Percentiles rank a stretch among this genome's conserved stretches.
phyloP scores from a whole-genome alignment of 495 filamentous ascomycete genomes.

The Sphaerosporella brunnea region DNA sequence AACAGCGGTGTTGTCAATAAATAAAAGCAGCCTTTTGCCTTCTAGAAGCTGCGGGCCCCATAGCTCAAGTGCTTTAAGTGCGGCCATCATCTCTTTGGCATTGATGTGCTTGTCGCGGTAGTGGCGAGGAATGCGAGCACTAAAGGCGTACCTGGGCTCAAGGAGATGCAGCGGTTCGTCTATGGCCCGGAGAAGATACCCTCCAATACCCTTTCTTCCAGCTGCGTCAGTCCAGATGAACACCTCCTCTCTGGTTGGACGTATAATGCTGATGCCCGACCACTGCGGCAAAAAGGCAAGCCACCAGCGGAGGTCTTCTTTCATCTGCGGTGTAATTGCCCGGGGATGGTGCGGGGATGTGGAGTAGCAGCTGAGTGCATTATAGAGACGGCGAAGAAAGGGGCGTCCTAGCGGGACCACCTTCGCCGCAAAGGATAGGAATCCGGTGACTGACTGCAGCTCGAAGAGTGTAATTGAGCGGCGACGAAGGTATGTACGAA shows the following conservation, averaged over 20 bases:
- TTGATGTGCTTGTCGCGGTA: neutral
- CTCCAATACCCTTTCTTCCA: neutral
- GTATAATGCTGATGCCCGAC: neutral
- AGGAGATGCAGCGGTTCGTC: neutral
- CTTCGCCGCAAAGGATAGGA: neutral
- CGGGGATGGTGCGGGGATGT: neutral
- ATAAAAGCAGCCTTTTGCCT: neutral
- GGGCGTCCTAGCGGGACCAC: neutral
- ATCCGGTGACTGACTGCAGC: neutral
- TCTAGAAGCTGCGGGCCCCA: neutral
- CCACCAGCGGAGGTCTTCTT: neutral
- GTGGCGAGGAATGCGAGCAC: neutral
- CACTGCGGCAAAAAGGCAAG: neutral
- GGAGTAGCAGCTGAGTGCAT: neutral
- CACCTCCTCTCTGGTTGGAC: neutral
- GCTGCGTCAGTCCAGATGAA: neutral
- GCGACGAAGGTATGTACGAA: too few species aligned
- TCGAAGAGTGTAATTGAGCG: neutral
- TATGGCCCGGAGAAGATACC: neutral
- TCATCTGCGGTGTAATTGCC: neutral
- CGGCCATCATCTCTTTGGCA: neutral
- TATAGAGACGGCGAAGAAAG: neutral
- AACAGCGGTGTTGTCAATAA: neutral
- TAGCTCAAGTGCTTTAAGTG: neutral
- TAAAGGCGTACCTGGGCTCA: too few species aligned